Evolutionary conservation across 2,329 filamentous ascomycete species (phyloP), one percentile per base, ranked within the genome.

Genomic region (Fusarium sp.): DNA sequence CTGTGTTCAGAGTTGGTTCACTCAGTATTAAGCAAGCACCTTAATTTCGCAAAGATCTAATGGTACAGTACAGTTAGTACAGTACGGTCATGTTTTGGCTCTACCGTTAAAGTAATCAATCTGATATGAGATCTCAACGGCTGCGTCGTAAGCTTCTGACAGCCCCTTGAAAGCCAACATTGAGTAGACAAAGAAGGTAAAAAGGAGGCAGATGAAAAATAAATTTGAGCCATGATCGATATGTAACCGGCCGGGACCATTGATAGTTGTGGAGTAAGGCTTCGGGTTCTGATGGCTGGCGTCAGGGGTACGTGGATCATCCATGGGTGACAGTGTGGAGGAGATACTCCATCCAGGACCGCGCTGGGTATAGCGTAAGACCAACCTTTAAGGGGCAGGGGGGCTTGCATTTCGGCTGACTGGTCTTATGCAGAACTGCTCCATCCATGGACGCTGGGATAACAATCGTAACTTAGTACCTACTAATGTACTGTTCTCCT

Each of bases 141-240:
- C 43, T 48, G 45, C 27, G 52, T 67, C 43, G 46, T 43, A 46
- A 58, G 58, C 48, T 49, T 45, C 43, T 16, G n/a, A 30, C 24
- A 34, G 32, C 45, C 34, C 52, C 49, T 25, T 41, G 49, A 20
- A 40, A 18, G 18, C 48, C 27, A 24, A 34, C 30, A 40, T 40
- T 44, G 40, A 27, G 48, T 53, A 30, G 22, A 49, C 45, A 34
- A 44, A 62, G 25, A 70, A 63, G 57, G 38, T 15, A 51, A 55
- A 58, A 65, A 57, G 48, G 63, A 48, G 62, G 45, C 22, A 20
- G 44, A 40, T 45, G 29, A 52, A 58, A 62, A 56, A 60, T 58
- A 72, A 70, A 70, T 63, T 72, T 67, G 57, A 70, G 66, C 69
- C 67, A 58, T 70, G 58, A 62, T 73, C 53, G 51, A 56, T 56